Conservation (phyloP, 305 asterid species). For the Fraxinus floribunda region DNA sequence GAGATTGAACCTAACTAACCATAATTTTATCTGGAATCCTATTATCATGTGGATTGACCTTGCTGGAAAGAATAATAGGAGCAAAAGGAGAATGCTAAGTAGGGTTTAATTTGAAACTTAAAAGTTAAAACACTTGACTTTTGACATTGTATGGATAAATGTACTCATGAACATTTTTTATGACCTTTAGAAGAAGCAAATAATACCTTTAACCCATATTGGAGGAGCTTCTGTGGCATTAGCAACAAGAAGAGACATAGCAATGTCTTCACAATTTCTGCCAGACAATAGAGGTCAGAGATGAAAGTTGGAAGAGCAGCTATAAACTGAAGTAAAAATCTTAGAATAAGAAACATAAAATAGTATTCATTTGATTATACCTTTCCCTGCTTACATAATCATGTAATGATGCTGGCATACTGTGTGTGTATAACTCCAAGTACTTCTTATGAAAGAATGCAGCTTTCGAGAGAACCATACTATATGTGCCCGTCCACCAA, state of each 20-base stretch:
- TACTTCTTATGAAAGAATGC: slow-evolving; percentile 58
- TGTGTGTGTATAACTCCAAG: slow-evolving; percentile 46
- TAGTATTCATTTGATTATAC: slow-evolving; percentile 27
- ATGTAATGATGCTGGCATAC: slow-evolving; percentile 50
- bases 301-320: background rate
- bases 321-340: background rate
- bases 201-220: slow-evolving; percentile 62
- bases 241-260: slow-evolving; percentile 65
- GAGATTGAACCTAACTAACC: background rate
- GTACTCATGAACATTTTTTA: background rate
- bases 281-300: background rate
- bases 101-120: background rate
- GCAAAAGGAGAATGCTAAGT: background rate
- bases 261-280: slow-evolving; percentile 70
- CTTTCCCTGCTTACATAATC: slow-evolving; percentile 49
- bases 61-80: background rate
- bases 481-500: slow-evolving; percentile 64
- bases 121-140: background rate
- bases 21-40: background rate
- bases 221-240: slow-evolving; percentile 58
- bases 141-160: background rate
- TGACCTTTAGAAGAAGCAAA: slow-evolving; percentile 8
- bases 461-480: slow-evolving; percentile 68
- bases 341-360: background rate
- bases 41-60: background rate